A percentile compares a stretch with the other conserved stretches of the same genome.
These are phyloP conservation scores for Torulaspora franciscae DNA, from an alignment of 805 yeast species.

Conservation along the genomic window DNA sequence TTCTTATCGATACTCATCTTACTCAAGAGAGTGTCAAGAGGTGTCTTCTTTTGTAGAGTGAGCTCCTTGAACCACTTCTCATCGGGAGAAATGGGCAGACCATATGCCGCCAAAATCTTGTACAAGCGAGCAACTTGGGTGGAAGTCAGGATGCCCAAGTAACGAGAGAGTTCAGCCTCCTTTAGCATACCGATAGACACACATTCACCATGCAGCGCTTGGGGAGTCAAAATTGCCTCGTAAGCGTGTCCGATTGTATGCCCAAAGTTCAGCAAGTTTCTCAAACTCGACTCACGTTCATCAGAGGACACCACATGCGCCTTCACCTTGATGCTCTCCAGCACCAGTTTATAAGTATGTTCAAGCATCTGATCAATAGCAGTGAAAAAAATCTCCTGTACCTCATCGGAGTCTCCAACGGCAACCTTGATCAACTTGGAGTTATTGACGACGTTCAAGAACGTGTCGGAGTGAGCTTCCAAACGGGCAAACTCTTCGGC, in stretches of 20 bases:
- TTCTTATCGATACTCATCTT: constrained; percentile 96
- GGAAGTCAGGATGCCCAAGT: constrained; percentile 81
- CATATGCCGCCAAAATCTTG: constrained; percentile 78
- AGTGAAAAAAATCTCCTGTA: constrained; percentile 46
- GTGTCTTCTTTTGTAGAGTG: constrained; percentile 63
- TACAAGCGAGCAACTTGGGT: constrained; percentile 89
- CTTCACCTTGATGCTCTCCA: constrained; percentile 83
- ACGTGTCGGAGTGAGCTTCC: constrained; percentile 66
- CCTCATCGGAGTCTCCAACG: constrained; percentile 19
- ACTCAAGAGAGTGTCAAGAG: constrained; percentile 65
- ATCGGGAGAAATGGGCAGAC: constrained; percentile 72
- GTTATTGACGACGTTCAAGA: constrained; percentile 60
- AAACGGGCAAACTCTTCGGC: constrained; percentile 80
- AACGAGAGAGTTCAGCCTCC: constrained; percentile 94
- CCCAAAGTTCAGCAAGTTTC: constrained; percentile 91
- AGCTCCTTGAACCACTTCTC: constrained; percentile 69
- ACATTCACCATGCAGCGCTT: constrained; percentile 96
- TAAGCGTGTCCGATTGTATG: constrained; percentile 98
- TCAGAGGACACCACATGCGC: constrained; percentile 91
- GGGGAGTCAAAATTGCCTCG: constrained; percentile 95
- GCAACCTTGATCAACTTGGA: constrained; percentile 19
- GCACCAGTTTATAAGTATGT: constrained; percentile 71
- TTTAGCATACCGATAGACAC: constrained; percentile 94
- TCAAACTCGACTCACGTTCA: constrained; percentile 90
- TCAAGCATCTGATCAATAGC: constrained; percentile 66